Base-by-base conservation (phyloP, 306 rosid genomes). In the Luffa acutangula region DNA sequence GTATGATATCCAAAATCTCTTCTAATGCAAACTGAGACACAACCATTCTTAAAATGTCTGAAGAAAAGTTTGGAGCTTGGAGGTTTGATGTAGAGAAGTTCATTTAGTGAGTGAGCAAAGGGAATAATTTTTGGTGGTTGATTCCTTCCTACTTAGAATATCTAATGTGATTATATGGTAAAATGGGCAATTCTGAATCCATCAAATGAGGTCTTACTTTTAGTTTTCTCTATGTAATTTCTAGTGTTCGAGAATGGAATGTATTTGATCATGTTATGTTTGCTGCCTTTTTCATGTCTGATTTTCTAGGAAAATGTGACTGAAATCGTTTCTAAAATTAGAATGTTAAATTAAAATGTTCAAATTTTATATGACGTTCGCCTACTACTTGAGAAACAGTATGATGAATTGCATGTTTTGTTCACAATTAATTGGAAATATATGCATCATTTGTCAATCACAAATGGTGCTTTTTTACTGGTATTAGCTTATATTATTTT, bases 1-100 rank as follows among this genome's bases (percentile, higher is more conserved):
- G 78, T 74, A 74, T 25, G 62, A 48, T 74, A 74, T 34, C 45
- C 62, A 73, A 48, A 73, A 73, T 10, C 76, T 66, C 74, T 70
- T 70, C 39, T 45, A 45, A 46, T 70, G 51, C 76, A 20, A 2
- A 71, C 18, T 25, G 56, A 3, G 57, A 71, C 17, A 9, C 17
- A 69, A 71, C 3, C 2, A 6, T 73, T 25, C 42, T 73, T 73
- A 1, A 49, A 33, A 33, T 8, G 36, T n/a, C 51, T 66, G 43
- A 48, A 69, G 36, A 33, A 7, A 49, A 73, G 17, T 49, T 73
- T 49, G 62, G 31, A 14, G 78, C 31, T 13, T 31, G 21, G 62
- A 73, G 41, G 3, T 65, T 69, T 18, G 20, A 69, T 69, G 75
- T 69, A 69, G 75, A 69, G 25, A 69, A 69, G 54, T 43, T 69